phyloP scores from a whole-genome alignment of 306 rosid genomes.

The Erythrophleum fordii region DNA sequence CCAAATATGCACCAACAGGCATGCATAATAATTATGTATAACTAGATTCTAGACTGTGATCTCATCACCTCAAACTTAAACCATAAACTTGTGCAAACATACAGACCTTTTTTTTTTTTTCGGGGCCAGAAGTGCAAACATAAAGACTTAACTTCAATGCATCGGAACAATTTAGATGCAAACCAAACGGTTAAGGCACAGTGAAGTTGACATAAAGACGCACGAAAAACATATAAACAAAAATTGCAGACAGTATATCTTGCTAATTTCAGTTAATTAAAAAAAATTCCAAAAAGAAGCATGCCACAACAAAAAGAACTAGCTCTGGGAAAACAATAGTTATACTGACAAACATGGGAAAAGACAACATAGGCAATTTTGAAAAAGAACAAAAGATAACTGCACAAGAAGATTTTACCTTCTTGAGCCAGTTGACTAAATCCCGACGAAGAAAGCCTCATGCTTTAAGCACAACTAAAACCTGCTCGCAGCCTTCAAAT shows the following conservation, averaged over 20 bases:
- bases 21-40: not conserved
- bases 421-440: constrained; percentile 47
- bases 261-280: not conserved
- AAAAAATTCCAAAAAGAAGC: not conserved
- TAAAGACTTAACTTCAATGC: too few species aligned
- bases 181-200: not conserved
- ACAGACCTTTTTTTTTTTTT: too few species aligned
- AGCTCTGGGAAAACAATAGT: too few species aligned
- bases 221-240: not conserved
- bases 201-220: not conserved
- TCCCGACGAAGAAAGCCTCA: constrained; percentile 58
- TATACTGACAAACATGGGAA: not conserved
- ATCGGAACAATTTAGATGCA: not conserved
- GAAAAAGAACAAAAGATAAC: not conserved
- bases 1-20: not conserved
- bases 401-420: constrained; percentile 30
- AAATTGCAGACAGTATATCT: not conserved
- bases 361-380: not conserved
- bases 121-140: too few species aligned
- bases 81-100: too few species aligned
- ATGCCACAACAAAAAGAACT: too few species aligned
- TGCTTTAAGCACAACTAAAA: constrained; percentile 37
- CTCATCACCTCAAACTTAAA: constrained; percentile 1
- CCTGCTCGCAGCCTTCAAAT: constrained; percentile 14
- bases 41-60: not conserved